These are phyloP conservation scores for Rutstroemia sp. DNA, from an alignment of 2,329 filamentous ascomycete genomes.

Conservation along the genomic window DNA sequence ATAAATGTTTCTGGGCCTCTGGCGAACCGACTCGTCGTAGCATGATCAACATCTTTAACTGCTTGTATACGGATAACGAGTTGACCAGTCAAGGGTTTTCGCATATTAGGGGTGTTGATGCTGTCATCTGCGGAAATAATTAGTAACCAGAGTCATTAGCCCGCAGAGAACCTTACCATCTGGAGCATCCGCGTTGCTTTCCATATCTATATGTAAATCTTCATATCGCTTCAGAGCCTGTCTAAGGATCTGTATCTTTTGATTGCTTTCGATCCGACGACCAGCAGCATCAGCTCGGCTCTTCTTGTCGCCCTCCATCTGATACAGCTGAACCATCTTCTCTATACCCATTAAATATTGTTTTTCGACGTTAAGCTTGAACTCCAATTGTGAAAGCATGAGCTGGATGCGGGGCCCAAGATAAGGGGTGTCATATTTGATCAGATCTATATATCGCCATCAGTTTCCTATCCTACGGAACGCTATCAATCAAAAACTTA, in stretches of 20 bases:
- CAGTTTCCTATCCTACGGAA: conserved; percentile 8
- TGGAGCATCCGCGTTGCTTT: conserved; percentile 61
- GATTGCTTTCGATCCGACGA: conserved; percentile 86
- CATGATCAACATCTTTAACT: conserved; percentile 91
- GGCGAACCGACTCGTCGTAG: conserved; percentile 73
- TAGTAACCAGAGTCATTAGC: neutral
- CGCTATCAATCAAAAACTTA: conserved; percentile 37
- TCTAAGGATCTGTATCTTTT: conserved; percentile 93
- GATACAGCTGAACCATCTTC: conserved; percentile 97
- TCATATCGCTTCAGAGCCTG: conserved; percentile 96
- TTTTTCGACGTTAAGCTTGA: conserved; percentile 97
- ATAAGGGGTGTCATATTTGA: conserved; percentile 96
- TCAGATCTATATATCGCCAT: conserved; percentile 60
- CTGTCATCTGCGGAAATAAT: conserved; percentile 66
- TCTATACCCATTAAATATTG: conserved; percentile 98
- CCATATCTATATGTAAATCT: conserved; percentile 91
- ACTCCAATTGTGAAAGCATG: conserved; percentile 97
- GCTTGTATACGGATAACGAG: conserved; percentile 79
- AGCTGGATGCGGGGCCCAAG: conserved; percentile 96
- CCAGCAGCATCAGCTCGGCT: conserved; percentile 89
- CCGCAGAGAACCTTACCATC: conserved; percentile 56
- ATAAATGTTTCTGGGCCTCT: conserved; percentile 92
- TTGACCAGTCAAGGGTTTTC: conserved; percentile 91
- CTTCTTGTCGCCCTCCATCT: conserved; percentile 95
- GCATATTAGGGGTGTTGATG: conserved; percentile 87